Conservation (phyloP, 371 early-diverging fungal species). For the Mucor velutinosus region DNA sequence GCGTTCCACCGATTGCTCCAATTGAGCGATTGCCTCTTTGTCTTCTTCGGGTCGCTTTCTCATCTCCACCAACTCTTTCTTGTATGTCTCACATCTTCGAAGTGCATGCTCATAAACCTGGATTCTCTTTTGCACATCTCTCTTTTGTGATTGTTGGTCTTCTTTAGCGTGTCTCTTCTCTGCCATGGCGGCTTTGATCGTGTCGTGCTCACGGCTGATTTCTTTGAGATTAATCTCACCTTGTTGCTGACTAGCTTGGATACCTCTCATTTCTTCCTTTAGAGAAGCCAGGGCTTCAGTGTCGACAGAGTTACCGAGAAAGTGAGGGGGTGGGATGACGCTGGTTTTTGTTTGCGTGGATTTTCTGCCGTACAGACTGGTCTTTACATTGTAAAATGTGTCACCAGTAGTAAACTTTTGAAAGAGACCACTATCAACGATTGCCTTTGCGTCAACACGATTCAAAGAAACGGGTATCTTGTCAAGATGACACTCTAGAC, state of each 20-base stretch:
- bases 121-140: constrained; percentile 15
- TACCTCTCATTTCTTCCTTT: not conserved
- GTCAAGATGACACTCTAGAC: constrained; percentile 61
- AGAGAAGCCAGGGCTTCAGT: constrained; percentile 26
- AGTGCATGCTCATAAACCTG: constrained; percentile 15
- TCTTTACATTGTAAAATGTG: constrained; percentile 51
- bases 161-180: constrained; percentile 39
- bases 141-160: constrained; percentile 28
- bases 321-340: constrained; percentile 30
- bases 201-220: constrained; percentile 20
- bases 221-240: constrained; percentile 46
- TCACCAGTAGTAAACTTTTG: constrained; percentile 53
- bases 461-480: constrained; percentile 57
- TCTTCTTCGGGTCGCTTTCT: constrained; percentile 12
- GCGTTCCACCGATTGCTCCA: not conserved
- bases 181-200: constrained; percentile 26
- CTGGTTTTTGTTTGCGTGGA: constrained; percentile 44
- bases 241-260: constrained; percentile 12
- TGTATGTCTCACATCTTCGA: not conserved
- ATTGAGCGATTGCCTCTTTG: not conserved
- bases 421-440: constrained; percentile 37
- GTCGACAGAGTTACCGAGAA: constrained; percentile 49
- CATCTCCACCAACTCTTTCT: not conserved
- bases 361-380: constrained; percentile 51
- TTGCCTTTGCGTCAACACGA: constrained; percentile 37